Conservation (phyloP, 257 asterid species). For the Penstemon davidsonii region DNA sequence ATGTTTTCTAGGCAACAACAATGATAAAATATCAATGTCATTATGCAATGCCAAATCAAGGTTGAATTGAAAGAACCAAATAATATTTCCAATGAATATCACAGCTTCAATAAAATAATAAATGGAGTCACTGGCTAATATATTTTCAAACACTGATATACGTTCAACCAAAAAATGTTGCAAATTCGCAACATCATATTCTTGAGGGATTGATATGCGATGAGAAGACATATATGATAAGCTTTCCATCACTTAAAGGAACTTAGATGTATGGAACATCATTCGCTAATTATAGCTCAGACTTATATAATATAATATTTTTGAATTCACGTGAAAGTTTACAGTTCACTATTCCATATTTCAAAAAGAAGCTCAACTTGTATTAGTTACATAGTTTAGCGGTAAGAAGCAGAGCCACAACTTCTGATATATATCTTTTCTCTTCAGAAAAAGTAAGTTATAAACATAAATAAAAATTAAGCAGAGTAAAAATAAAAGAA, state of each 20-base stretch:
- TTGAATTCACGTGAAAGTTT: background rate
- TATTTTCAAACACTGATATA: background rate
- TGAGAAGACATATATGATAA: constrained; percentile 1
- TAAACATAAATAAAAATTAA: constrained; percentile 5
- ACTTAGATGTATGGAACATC: constrained; percentile 8
- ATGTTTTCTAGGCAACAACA: background rate
- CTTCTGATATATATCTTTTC: background rate
- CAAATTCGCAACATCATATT: too few species aligned
- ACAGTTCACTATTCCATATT: constrained; percentile 4
- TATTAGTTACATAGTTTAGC: background rate
- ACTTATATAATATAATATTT: background rate
- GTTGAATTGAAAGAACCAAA: background rate
- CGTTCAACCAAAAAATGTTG: too few species aligned
- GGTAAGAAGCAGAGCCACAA: background rate
- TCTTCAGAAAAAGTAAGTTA: background rate
- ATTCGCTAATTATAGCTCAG: constrained; percentile 7
- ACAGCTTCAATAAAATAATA: background rate
- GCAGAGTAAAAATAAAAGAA: background rate
- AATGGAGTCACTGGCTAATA: too few species aligned
- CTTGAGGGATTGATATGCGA: background rate
- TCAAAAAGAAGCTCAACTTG: constrained; percentile 8
- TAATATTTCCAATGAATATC: background rate
- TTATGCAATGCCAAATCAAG: background rate
- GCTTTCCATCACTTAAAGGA: background rate
- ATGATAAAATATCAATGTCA: too few species aligned